Evolutionary conservation across 202 grass and related monocot genomes (phyloP).

Genomic region (Schoenoplectus triqueter): DNA sequence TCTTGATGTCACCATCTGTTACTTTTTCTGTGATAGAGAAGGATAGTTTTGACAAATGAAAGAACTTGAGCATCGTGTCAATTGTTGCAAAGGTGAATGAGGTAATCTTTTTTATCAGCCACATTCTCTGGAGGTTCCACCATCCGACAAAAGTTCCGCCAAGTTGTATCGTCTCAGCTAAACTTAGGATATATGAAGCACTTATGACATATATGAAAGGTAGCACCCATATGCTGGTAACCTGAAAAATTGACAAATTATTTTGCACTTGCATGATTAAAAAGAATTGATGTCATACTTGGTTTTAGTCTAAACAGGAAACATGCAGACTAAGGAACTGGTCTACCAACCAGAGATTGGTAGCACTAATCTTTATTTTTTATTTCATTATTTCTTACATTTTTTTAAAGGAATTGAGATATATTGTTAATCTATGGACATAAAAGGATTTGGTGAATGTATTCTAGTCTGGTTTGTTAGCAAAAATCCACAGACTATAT

Average conservation of each 20-base stretch:
- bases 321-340: neutral
- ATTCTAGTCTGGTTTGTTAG: too few species aligned
- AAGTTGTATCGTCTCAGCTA: slow-evolving; percentile 43
- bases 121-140: slow-evolving; percentile 73
- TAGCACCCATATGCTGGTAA: slow-evolving; percentile 53
- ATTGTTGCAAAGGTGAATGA: slow-evolving; percentile 49
- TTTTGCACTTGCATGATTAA: slow-evolving; percentile 24
- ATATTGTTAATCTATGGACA: neutral
- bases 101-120: slow-evolving; percentile 59
- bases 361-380: neutral
- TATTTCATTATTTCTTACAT: neutral
- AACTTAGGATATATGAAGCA: slow-evolving; percentile 41
- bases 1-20: slow-evolving; percentile 40
- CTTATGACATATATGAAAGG: slow-evolving; percentile 51
- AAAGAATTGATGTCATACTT: neutral
- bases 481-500: neutral
- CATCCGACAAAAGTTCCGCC: slow-evolving; percentile 51
- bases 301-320: neutral
- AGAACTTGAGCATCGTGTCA: slow-evolving; percentile 43
- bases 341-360: neutral
- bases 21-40: slow-evolving; percentile 59
- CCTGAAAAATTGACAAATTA: slow-evolving; percentile 32
- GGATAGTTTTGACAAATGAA: slow-evolving; percentile 44
- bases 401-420: neutral
- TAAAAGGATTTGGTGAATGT: neutral